phyloP scores from a whole-genome alignment of 352 stramenopile genomes.

The Globisporangium rhizosaccharum region DNA sequence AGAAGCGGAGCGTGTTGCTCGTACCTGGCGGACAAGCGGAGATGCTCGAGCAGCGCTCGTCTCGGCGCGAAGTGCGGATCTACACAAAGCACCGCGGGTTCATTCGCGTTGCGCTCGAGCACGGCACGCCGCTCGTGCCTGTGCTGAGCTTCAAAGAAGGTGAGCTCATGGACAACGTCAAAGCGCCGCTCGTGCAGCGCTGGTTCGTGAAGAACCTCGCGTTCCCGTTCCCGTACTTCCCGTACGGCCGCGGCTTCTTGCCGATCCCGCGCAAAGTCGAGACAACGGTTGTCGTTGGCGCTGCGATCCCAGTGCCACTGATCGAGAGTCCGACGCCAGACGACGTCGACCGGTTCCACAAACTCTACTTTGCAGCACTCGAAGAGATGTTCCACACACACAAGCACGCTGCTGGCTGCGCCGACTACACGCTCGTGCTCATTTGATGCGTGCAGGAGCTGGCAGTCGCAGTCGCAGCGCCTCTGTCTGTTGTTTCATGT shows the following conservation, averaged over 20 bases:
- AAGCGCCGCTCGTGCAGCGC: slow-evolving; percentile 57
- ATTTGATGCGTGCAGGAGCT: slow-evolving; percentile 19
- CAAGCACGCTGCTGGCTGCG: slow-evolving; percentile 70
- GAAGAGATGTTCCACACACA: slow-evolving; percentile 60
- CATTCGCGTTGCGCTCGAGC: slow-evolving; percentile 70
- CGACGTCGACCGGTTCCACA: slow-evolving; percentile 61
- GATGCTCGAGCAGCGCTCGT: slow-evolving; percentile 70
- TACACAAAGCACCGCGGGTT: slow-evolving; percentile 80
- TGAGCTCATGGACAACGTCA: slow-evolving; percentile 80
- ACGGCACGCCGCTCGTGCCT: slow-evolving; percentile 65
- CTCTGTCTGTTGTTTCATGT: neutral
- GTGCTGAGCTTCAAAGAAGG: slow-evolving; percentile 80
- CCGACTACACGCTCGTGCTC: slow-evolving; percentile 67
- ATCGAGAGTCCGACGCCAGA: slow-evolving; percentile 40
- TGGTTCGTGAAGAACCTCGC: slow-evolving; percentile 79
- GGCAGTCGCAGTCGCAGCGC: neutral
- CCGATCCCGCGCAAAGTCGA: slow-evolving; percentile 65
- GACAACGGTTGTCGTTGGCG: slow-evolving; percentile 59
- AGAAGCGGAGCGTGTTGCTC: slow-evolving; percentile 65
- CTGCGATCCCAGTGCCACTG: slow-evolving; percentile 43
- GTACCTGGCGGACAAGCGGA: slow-evolving; percentile 78
- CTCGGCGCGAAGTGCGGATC: slow-evolving; percentile 55
- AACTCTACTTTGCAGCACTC: slow-evolving; percentile 51
- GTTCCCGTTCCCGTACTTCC: slow-evolving; percentile 77
- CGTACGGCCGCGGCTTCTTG: slow-evolving; percentile 58